A percentile compares a stretch with the other conserved stretches of the same genome.
Evolutionary conservation across 2,329 filamentous ascomycete species (phyloP).

Genomic region (Fusarium verticillioides): DNA sequence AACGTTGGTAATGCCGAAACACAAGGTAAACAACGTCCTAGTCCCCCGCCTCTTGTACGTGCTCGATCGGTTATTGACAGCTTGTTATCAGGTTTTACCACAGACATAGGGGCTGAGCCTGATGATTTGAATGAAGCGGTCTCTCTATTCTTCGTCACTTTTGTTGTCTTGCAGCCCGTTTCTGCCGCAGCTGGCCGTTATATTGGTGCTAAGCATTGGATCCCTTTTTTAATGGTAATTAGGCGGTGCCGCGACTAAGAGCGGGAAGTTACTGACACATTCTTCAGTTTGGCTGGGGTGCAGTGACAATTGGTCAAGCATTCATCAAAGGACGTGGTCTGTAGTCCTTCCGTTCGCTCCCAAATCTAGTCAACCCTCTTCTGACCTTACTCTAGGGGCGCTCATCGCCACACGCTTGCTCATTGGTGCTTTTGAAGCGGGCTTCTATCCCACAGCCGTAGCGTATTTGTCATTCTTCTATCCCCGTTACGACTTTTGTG

Average conservation of each 20-base stretch:
- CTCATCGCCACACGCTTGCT: conserved; percentile 43
- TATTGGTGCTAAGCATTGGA: conserved; percentile 43
- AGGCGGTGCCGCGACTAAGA: background rate
- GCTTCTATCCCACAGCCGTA: conserved; percentile 46
- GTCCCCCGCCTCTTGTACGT: background rate
- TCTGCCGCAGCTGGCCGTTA: conserved; percentile 44
- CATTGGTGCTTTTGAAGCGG: conserved; percentile 44
- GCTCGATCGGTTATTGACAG: background rate
- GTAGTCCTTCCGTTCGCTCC: background rate
- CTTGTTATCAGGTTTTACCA: conserved; percentile 37
- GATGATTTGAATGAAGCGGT: conserved; percentile 45
- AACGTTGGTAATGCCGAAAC: conserved; percentile 57
- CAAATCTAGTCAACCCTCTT: background rate
- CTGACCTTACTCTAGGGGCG: conserved; percentile 30
- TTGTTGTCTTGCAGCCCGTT: conserved; percentile 42
- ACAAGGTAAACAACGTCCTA: conserved; percentile 41
- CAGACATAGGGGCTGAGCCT: conserved; percentile 41
- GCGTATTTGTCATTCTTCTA: conserved; percentile 45
- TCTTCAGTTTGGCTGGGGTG: conserved; percentile 41
- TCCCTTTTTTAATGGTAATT: conserved; percentile 43
- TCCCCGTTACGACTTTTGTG: conserved; percentile 40
- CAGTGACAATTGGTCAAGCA: conserved; percentile 42
- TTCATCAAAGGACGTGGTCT: conserved; percentile 42
- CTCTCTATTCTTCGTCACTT: conserved; percentile 45
- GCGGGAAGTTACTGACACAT: conserved; percentile 12